These are phyloP conservation scores for Erigeron canadensis DNA, from an alignment of 129 eudicot genomes.

Conservation along the genomic window DNA sequence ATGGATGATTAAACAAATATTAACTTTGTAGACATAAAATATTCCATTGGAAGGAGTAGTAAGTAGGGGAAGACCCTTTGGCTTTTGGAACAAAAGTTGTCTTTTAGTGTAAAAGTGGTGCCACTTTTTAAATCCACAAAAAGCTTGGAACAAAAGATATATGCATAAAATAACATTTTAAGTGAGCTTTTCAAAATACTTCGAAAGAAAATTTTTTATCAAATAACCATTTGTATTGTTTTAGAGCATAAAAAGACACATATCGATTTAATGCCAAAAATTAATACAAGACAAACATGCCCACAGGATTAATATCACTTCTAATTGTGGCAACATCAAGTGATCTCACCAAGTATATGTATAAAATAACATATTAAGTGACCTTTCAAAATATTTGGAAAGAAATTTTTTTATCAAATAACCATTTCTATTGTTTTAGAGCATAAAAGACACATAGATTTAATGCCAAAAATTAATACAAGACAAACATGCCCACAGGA, in stretches of 20 bases:
- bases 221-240: too few species aligned
- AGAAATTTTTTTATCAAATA: too few species aligned
- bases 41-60: conserved; percentile 28
- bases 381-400: too few species aligned
- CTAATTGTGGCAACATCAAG: background rate
- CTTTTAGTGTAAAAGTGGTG: conserved; percentile 31
- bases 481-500: background rate
- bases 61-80: conserved; percentile 29
- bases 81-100: conserved; percentile 30
- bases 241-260: too few species aligned
- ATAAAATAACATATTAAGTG: too few species aligned
- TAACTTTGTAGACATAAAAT: conserved; percentile 17
- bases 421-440: too few species aligned
- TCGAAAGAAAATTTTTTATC: too few species aligned
- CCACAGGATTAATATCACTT: background rate
- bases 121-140: conserved; percentile 19
- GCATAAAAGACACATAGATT: too few species aligned
- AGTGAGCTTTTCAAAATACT: background rate
- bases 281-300: background rate
- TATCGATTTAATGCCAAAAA: too few species aligned
- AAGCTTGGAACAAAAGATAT: conserved; percentile 17
- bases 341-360: too few species aligned
- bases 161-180: conserved; percentile 15
- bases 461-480: background rate
- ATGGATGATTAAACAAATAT: conserved; percentile 15